Evolutionary conservation across 495 filamentous ascomycete species (phyloP).

Genomic region (Collariella sp.): DNA sequence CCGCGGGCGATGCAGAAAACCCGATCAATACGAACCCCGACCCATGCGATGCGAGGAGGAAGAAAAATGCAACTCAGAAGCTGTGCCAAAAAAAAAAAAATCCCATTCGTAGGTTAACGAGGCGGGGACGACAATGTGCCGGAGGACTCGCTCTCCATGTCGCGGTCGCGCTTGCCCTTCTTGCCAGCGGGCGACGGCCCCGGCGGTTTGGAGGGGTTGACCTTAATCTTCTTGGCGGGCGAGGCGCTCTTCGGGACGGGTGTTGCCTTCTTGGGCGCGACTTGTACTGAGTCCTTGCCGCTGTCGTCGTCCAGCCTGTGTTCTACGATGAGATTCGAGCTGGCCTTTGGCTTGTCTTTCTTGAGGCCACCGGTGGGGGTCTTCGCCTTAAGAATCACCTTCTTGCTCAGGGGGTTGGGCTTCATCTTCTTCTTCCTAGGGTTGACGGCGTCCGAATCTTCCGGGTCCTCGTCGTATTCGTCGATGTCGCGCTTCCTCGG

Average conservation of each 20-base stretch:
- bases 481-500: conserved; percentile 46
- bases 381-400: conserved; percentile 44
- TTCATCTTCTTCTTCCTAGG: conserved; percentile 47
- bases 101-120: not conserved
- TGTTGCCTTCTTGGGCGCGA: conserved; percentile 36
- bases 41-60: conserved; percentile 17
- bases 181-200: conserved; percentile 31
- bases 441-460: conserved; percentile 39
- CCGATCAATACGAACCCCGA: conserved; percentile 14
- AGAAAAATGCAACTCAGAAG: conserved; percentile 1
- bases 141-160: conserved; percentile 43
- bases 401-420: conserved; percentile 33
- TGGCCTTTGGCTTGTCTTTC: conserved; percentile 40
- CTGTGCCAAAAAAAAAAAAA: not conserved
- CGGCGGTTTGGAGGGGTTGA: conserved; percentile 29
- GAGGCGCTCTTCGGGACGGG: conserved; percentile 30
- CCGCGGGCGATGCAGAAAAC: conserved; percentile 17
- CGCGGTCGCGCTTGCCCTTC: conserved; percentile 34
- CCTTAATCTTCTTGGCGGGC: conserved; percentile 42
- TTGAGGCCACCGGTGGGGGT: conserved; percentile 20
- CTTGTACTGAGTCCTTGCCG: conserved; percentile 33
- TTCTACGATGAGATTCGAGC: conserved; percentile 33
- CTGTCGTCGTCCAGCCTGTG: conserved; percentile 34
- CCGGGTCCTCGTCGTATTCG: conserved; percentile 43
- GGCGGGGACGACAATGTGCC: conserved; percentile 45